Conservation (phyloP, 108 stramenopile genomes). For the Phaeodactylum tricornutum region DNA sequence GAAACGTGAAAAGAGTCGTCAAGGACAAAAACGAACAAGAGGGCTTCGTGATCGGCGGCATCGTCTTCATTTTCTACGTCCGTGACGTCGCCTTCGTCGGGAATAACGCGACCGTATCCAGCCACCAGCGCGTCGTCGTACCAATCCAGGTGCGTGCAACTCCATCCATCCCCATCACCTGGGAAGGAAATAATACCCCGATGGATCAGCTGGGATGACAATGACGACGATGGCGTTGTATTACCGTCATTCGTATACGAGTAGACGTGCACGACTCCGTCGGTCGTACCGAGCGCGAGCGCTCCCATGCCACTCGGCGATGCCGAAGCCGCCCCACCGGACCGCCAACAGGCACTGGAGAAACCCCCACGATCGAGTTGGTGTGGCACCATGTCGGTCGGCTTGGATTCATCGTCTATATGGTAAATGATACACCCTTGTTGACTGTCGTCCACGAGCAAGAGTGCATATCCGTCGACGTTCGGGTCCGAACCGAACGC, state of each 20-base stretch:
- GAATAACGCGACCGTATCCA: slow-evolving; percentile 45
- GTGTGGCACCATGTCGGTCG: not conserved
- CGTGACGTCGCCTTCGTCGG: slow-evolving; percentile 49
- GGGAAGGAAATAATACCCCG: slow-evolving; percentile 4
- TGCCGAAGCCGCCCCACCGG: not conserved
- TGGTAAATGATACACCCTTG: slow-evolving; percentile 14
- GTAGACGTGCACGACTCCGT: slow-evolving; percentile 11
- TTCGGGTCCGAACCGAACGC: slow-evolving; percentile 19
- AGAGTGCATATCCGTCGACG: too few species aligned
- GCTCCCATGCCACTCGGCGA: not conserved
- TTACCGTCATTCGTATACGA: not conserved
- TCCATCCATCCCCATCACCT: slow-evolving; percentile 9
- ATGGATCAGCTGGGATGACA: not conserved
- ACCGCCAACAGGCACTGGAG: not conserved
- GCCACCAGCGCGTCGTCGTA: slow-evolving; percentile 30
- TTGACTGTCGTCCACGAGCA: slow-evolving; percentile 19
- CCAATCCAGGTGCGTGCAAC: slow-evolving; percentile 62
- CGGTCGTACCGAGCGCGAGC: slow-evolving; percentile 9
- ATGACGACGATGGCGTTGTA: not conserved
- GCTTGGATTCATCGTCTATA: slow-evolving; percentile 9
- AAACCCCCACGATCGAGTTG: too few species aligned
- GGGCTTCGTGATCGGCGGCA: slow-evolving; percentile 33
- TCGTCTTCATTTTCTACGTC: slow-evolving; percentile 56
- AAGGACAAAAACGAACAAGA: slow-evolving; percentile 11
- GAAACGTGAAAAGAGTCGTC: slow-evolving; percentile 9